These are phyloP conservation scores for Nitzschia putrida DNA, from an alignment of 108 stramenopile genomes.

Conservation along the genomic window DNA sequence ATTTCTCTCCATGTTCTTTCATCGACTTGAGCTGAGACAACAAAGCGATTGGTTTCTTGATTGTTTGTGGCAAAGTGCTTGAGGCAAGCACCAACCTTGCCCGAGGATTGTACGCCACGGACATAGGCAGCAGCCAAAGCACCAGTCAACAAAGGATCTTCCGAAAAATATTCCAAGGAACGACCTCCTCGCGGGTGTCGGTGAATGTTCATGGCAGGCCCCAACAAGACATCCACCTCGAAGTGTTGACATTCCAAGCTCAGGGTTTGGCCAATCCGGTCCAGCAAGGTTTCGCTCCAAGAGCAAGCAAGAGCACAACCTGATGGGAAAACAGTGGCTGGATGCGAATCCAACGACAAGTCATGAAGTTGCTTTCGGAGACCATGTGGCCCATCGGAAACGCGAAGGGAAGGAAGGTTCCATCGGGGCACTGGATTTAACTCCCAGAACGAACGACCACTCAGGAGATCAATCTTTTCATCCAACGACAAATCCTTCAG, in stretches of 20 bases:
- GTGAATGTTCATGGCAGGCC: conserved; percentile 67
- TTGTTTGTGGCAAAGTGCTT: conserved; percentile 76
- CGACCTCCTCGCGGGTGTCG: conserved; percentile 62
- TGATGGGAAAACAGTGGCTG: conserved; percentile 59
- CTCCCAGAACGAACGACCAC: conserved; percentile 42
- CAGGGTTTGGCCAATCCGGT: conserved; percentile 41
- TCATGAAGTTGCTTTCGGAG: conserved; percentile 47
- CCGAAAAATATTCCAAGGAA: conserved; percentile 73
- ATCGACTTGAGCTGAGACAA: conserved; percentile 56
- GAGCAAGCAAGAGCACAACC: conserved; percentile 42
- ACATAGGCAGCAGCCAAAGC: conserved; percentile 47
- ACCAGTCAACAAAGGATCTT: conserved; percentile 67
- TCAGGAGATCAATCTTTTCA: conserved; percentile 36
- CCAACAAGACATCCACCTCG: conserved; percentile 47
- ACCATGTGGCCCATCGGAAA: conserved; percentile 62
- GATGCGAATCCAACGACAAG: conserved; percentile 32
- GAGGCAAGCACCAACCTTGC: conserved; percentile 52
- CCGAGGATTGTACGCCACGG: conserved; percentile 47
- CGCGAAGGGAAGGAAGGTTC: conserved; percentile 11
- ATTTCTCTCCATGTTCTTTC: conserved; percentile 69
- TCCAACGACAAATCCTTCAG: conserved; percentile 5
- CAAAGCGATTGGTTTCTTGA: conserved; percentile 62
- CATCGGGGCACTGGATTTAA: not conserved
- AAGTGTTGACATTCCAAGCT: conserved; percentile 38
- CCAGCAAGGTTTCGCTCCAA: conserved; percentile 33